Base-by-base conservation (phyloP, 2,329 filamentous ascomycete species). In the Ceratocystis destructans region DNA sequence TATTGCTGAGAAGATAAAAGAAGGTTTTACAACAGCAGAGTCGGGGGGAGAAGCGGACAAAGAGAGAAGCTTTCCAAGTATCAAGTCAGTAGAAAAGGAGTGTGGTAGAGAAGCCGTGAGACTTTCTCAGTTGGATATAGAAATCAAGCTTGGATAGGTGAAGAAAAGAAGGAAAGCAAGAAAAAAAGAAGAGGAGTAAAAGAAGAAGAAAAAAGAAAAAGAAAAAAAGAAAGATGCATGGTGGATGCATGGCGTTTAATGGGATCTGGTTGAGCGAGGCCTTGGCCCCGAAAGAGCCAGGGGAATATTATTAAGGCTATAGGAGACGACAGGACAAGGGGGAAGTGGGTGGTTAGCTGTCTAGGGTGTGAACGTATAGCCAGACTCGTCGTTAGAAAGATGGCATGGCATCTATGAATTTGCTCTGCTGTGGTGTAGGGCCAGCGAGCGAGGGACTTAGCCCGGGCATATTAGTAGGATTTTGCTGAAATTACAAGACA, bases 71-170 rank as follows among this genome's bases (percentile, higher is more conserved):
- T 55, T 64, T 62, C 46, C 20, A 50, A 46, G 41, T 53, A 28
- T 41, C 28, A 25, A 59, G 15, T 8, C 4, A 3, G 17, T 45
- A 17, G 44, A 15, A 67, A 68, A 68, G 5, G 66, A 68, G 66
- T 66, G 66, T 68, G 66, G 48, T 68, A 68, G 66, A 68, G 64
- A 68, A 64, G 48, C n/a, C 31, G 37, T 8, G 28, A 65, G 57
- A 59, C 59, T 10, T 53, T 68, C 66, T 68, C 66, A 68, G 66
- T 68, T 68, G 66, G 66, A 68, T 48, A 33, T 25, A 61, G 37
- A 28, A 59, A 53, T 55, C 57, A 50, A 67, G 53, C 61, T 67
- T 64, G 65, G 55, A 64, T 67, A 53, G 50, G 46, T n/a, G 20
- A 53, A 50, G 33, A 33, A 59, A 17, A 61, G 55, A 41, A 33